Base-by-base conservation (phyloP, 176 grass and related monocot genomes). In the Lolium rigidum region DNA sequence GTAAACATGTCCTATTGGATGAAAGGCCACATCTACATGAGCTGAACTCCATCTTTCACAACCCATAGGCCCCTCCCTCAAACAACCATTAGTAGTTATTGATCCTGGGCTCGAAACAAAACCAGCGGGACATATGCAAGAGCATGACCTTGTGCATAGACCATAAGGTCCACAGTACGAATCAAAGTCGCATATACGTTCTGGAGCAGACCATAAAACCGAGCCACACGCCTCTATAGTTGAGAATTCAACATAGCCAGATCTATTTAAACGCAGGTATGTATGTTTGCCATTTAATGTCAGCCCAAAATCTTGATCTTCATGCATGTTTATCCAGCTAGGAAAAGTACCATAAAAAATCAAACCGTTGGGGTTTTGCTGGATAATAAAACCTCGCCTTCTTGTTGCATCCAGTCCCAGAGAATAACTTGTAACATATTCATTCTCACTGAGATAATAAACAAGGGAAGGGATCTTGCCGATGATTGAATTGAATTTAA, bases 141-240 rank as follows among this genome's bases (percentile, higher is more conserved):
- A 11, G 16, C 17, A 16, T 70, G 66, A n/a, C 0, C 35, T 70
- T 43, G 1, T 41, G 17, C 66, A 70, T 7, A 70, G 0, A 3
- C 66, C 66, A 41, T 43, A 70, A 0, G 66, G 37, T 70, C 31
- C 66, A 70, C 66, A 70, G 37, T 70, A 2, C 0, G 66, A 70
- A 18, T 70, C 66, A 70, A 70, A 70, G 66, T 70, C 66, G 35
- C 66, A 70, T 2, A 70, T 20, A 41, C 66, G 39, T 2, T 70
- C 66, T 70, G 66, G 66, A 20, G 66, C 66, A 20, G 37, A 70
- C 66, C 66, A 70, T 10, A 70, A 70, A 70, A 70, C 0, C 38
- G 66, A 70, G 9, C 66, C 10, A 2, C 8, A 18, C 20, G 65
- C 1, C 65, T 39, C 65, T 18, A 18, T 31, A 9, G 35, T 10